Evolutionary conservation across 306 rosid species (phyloP).

Genomic region (Quercus gilva): DNA sequence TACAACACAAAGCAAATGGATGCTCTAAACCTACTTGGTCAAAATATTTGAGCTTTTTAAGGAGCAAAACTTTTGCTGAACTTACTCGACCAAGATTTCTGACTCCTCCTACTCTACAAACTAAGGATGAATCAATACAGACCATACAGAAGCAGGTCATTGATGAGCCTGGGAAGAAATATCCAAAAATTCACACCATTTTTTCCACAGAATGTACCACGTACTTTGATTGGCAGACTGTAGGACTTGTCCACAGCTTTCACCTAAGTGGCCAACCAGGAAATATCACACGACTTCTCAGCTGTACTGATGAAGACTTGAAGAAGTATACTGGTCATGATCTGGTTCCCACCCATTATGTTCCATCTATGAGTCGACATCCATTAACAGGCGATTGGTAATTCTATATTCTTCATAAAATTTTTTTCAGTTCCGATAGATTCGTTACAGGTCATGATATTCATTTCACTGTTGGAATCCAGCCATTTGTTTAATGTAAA

Average conservation of each 20-base stretch:
- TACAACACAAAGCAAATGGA: constrained; percentile 78
- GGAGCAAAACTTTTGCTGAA: constrained; percentile 77
- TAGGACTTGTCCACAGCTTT: constrained; percentile 92
- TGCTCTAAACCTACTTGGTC: constrained; percentile 86
- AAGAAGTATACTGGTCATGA: constrained; percentile 70
- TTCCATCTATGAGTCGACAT: constrained; percentile 93
- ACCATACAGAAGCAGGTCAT: constrained; percentile 25
- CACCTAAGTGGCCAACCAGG: constrained; percentile 88
- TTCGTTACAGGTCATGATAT: not conserved
- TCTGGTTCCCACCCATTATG: constrained; percentile 95
- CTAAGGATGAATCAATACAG: constrained; percentile 37
- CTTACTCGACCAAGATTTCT: constrained; percentile 67
- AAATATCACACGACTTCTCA: constrained; percentile 88
- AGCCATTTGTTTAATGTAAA: not conserved
- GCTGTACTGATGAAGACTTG: constrained; percentile 84
- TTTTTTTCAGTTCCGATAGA: constrained; percentile 8
- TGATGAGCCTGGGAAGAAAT: constrained; percentile 37
- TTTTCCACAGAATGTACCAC: constrained; percentile 91
- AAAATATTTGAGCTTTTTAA: constrained; percentile 80
- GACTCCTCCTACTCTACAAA: constrained; percentile 66
- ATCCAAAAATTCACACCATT: constrained; percentile 82
- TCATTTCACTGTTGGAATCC: constrained; percentile 16
- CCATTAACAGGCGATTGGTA: constrained; percentile 99
- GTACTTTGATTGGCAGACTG: constrained; percentile 98
- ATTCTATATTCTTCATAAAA: constrained; percentile 14